Percentiles rank a stretch among this genome's conserved stretches.
Conservation (phyloP, 805 yeast genomes). For the Komagataella kurtzmanii region DNA sequence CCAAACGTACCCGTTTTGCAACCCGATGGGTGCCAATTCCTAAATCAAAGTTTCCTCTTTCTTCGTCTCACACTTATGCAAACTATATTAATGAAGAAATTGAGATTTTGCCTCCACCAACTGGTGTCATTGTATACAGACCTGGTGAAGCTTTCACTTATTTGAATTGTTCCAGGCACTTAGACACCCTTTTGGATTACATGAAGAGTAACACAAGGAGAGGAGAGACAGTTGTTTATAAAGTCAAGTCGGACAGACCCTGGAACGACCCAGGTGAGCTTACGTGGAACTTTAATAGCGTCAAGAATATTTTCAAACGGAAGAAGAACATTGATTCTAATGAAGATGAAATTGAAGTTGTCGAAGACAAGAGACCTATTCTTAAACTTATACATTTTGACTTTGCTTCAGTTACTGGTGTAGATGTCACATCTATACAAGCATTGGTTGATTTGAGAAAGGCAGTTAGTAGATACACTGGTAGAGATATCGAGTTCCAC, state of each 20-base stretch:
- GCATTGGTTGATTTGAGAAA: constrained; percentile 63
- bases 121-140: constrained; percentile 79
- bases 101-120: constrained; percentile 65
- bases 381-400: constrained; percentile 68
- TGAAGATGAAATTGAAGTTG: constrained; percentile 6
- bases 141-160: constrained; percentile 73
- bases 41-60: constrained; percentile 10
- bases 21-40: constrained; percentile 62
- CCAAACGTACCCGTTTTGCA: constrained; percentile 18
- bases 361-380: constrained; percentile 44
- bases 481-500: constrained; percentile 78
- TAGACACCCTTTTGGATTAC: constrained; percentile 56
- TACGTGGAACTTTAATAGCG: constrained; percentile 8
- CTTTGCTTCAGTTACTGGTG: constrained; percentile 60
- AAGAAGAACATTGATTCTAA: constrained; percentile 10
- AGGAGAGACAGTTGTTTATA: constrained; percentile 30
- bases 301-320: constrained; percentile 4
- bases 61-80: constrained; percentile 17
- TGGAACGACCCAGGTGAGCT: constrained; percentile 85
- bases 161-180: constrained; percentile 65
- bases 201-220: constrained; percentile 48
- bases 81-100: constrained; percentile 37
- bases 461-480: constrained; percentile 61
- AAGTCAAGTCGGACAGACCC: constrained; percentile 50
- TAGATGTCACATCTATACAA: constrained; percentile 75